Evolutionary conservation across 2,329 filamentous ascomycete genomes (phyloP).

Genomic region (Colletotrichum camelliae): DNA sequence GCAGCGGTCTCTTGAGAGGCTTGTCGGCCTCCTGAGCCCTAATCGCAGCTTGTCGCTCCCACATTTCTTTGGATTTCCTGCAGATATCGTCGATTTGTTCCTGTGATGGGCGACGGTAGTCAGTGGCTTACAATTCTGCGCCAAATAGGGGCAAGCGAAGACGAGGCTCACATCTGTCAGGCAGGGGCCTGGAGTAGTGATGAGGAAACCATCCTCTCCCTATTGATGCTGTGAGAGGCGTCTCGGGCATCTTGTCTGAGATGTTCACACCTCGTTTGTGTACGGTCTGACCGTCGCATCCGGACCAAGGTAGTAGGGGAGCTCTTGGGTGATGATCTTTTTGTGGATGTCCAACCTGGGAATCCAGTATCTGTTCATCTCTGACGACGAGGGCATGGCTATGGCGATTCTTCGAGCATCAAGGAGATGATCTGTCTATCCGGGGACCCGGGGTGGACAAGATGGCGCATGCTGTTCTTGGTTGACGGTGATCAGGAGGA

Average conservation of each 20-base stretch:
- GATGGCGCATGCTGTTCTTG: background rate
- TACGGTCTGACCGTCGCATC: slow-evolving; percentile 63
- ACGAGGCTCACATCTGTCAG: slow-evolving; percentile 60
- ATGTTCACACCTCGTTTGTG: slow-evolving; percentile 56
- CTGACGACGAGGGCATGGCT: slow-evolving; percentile 23
- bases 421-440: background rate
- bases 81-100: slow-evolving; percentile 70
- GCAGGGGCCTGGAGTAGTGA: slow-evolving; percentile 62
- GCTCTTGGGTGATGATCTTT: slow-evolving; percentile 63
- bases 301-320: slow-evolving; percentile 64
- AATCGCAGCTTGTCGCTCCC: slow-evolving; percentile 61
- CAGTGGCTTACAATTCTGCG: slow-evolving; percentile 52
- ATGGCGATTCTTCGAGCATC: background rate
- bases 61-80: slow-evolving; percentile 62
- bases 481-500: slow-evolving; percentile 12
- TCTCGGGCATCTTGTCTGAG: slow-evolving; percentile 18
- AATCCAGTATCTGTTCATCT: slow-evolving; percentile 67
- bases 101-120: slow-evolving; percentile 46
- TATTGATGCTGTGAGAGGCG: slow-evolving; percentile 31
- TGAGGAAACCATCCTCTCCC: slow-evolving; percentile 67
- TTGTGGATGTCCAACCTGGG: slow-evolving; percentile 64
- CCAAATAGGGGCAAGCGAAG: background rate
- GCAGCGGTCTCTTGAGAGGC: slow-evolving; percentile 60
- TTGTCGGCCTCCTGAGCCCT: slow-evolving; percentile 52
- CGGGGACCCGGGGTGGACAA: background rate